These are phyloP conservation scores for Fusarium cicatricum DNA, from an alignment of 2,329 filamentous ascomycete species.

Conservation along the genomic window DNA sequence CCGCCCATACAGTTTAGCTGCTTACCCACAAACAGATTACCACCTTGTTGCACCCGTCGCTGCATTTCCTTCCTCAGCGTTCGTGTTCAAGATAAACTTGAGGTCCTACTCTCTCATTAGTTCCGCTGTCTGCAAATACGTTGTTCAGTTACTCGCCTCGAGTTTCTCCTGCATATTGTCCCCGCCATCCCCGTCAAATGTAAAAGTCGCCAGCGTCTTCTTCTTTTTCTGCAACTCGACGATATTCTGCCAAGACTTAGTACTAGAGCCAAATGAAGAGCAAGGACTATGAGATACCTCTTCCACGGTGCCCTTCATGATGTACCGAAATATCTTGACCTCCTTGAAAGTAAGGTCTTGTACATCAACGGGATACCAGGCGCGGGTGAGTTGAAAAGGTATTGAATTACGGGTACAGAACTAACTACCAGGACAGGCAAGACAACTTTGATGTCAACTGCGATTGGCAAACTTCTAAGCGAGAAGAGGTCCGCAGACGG, in stretches of 20 bases:
- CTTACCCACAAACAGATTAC: background rate
- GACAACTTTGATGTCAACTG: slow-evolving; percentile 13
- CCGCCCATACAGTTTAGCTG: too few relatives aligned
- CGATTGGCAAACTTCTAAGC: background rate
- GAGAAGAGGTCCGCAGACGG: background rate
- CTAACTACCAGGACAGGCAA: slow-evolving; percentile 4
- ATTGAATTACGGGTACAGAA: too few relatives aligned
- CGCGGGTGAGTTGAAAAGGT: slow-evolving; percentile 3
- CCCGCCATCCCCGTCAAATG: background rate
- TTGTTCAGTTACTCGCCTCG: background rate
- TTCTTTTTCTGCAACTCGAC: slow-evolving; percentile 12
- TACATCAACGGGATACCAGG: slow-evolving; percentile 22
- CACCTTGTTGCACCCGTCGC: background rate
- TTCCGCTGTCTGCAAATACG: background rate
- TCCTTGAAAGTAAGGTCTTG: background rate
- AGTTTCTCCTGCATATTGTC: slow-evolving; percentile 7
- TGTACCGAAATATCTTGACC: slow-evolving; percentile 19
- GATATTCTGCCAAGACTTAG: slow-evolving; percentile 4
- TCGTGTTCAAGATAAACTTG: background rate
- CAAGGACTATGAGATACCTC: background rate
- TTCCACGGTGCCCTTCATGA: slow-evolving; percentile 13
- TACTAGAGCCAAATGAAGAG: too few relatives aligned
- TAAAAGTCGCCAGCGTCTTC: slow-evolving; percentile 8
- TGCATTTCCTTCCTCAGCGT: background rate
- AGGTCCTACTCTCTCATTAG: background rate